Evolutionary conservation across 2,329 filamentous ascomycete species (phyloP), one percentile per base, ranked within the genome.

Genomic region (Calonectria pauciramosa): DNA sequence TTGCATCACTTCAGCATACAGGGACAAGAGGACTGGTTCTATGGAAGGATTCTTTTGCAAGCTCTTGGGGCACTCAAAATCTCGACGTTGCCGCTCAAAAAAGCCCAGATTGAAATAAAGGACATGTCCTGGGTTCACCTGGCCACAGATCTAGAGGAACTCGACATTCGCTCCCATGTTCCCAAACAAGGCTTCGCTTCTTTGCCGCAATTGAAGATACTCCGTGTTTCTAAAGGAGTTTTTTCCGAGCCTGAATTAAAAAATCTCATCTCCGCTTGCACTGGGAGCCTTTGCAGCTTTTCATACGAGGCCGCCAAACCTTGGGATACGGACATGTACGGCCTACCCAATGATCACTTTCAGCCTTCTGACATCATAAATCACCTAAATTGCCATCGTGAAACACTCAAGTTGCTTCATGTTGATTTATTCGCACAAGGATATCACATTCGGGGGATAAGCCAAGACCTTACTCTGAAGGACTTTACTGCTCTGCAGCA

Each of bases 401-500:
- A 28, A 44, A 70, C 66, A 3, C 68, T 70, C 18, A 20, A 32
- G 47, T 26, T 51, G 44, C n/a, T 70, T 18, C 68, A 70, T 52
- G 32, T 75, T 9, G 73, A 75, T 54, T n/a, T 72, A 60, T 41
- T n/a, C 30, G 30, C 59, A 36, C 66, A 38, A 47, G 23, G 20
- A 30, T 20, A 63, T 63, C 34, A 63, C 38, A 26, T 64, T 23
- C 51, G 18, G 23, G 51, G 34, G 30, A 49, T 63, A 26, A 20
- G 38, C 16, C n/a, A 49, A 14, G 51, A 38, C n/a, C 20, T 32
- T n/a, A 26, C 38, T 51, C 60, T 75, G 18, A 70, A 56, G 16
- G 60, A 67, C 26, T 70, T 75, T 38, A 51, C 60, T 26, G 60
- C 30, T 34, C 51, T 75, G n/a, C 56, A 63, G 36, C 59, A 75